Conservation (phyloP, 1,284 basidiomycete genomes). For the Fomitopsis palustris region DNA sequence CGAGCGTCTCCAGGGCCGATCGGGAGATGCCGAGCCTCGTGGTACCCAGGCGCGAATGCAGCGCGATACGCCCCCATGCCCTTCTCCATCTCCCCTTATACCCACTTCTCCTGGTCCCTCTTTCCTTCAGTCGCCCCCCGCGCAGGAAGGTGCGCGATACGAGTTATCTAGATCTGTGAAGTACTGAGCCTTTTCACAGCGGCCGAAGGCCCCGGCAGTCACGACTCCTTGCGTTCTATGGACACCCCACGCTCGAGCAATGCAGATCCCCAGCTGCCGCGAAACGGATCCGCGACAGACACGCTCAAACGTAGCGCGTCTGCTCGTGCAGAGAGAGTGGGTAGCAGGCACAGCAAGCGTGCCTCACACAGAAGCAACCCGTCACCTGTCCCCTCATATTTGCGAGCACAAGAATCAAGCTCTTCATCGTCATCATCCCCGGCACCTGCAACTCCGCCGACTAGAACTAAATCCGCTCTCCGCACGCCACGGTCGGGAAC, state of each 20-base stretch:
- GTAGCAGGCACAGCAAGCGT: slow-evolving; percentile 18
- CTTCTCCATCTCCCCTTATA: slow-evolving; percentile 25
- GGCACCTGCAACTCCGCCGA: slow-evolving; percentile 8
- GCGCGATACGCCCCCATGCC: slow-evolving; percentile 15
- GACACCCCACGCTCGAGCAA: slow-evolving; percentile 10
- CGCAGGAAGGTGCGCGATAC: slow-evolving; percentile 17
- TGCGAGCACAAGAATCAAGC: slow-evolving; percentile 23
- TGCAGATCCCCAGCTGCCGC: slow-evolving; percentile 21
- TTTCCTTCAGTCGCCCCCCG: slow-evolving; percentile 16
- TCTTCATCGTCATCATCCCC: slow-evolving; percentile 18
- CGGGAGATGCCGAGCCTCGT: slow-evolving; percentile 22
- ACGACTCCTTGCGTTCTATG: slow-evolving; percentile 16
- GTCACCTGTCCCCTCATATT: slow-evolving; percentile 14
- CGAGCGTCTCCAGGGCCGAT: slow-evolving; percentile 4
- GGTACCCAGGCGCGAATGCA: slow-evolving; percentile 17
- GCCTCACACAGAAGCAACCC: slow-evolving; percentile 18
- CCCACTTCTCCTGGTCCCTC: slow-evolving; percentile 12
- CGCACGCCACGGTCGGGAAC: slow-evolving; percentile 7
- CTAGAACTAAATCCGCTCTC: too few species aligned
- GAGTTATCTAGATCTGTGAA: neutral
- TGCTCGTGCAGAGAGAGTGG: slow-evolving; percentile 13
- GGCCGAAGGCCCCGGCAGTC: slow-evolving; percentile 17
- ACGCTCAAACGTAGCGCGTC: slow-evolving; percentile 17
- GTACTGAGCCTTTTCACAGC: slow-evolving; percentile 7
- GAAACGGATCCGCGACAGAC: slow-evolving; percentile 18